Conservation (phyloP, 768 basidiomycete genomes). For the Chalciporus chontae region DNA sequence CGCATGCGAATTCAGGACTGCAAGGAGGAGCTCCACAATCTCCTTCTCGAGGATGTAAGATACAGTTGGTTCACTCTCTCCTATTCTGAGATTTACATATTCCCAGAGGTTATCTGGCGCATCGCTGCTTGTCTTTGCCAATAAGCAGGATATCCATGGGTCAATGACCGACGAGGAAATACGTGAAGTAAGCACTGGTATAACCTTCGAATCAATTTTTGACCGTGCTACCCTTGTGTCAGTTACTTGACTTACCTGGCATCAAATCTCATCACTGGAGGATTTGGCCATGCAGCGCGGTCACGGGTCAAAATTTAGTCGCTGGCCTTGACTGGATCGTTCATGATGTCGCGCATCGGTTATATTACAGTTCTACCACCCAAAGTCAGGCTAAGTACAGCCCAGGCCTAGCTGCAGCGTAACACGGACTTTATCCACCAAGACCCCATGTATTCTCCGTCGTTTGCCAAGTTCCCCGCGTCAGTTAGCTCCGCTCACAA, state of each 20-base stretch:
- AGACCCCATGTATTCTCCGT: background rate
- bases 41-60: conserved; percentile 90
- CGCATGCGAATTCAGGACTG: conserved; percentile 89
- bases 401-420: conserved; percentile 2
- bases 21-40: conserved; percentile 76
- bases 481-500: conserved; percentile 9
- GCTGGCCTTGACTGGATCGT: conserved; percentile 92
- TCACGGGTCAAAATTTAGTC: conserved; percentile 82
- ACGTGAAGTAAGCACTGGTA: conserved; percentile 56
- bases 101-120: conserved; percentile 89
- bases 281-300: conserved; percentile 89
- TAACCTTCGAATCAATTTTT: background rate
- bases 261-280: conserved; percentile 90
- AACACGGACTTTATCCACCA: background rate
- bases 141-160: conserved; percentile 94
- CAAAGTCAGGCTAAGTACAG: conserved; percentile 1
- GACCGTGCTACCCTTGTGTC: conserved; percentile 7
- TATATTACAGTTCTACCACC: conserved; percentile 70
- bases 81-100: conserved; percentile 17
- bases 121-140: conserved; percentile 92
- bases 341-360: conserved; percentile 76
- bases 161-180: conserved; percentile 84
- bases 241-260: conserved; percentile 77
- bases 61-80: background rate
- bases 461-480: conserved; percentile 5